phyloP scores from a whole-genome alignment of 371 early-diverging fungal species.

The Synchytrium microbalum region DNA sequence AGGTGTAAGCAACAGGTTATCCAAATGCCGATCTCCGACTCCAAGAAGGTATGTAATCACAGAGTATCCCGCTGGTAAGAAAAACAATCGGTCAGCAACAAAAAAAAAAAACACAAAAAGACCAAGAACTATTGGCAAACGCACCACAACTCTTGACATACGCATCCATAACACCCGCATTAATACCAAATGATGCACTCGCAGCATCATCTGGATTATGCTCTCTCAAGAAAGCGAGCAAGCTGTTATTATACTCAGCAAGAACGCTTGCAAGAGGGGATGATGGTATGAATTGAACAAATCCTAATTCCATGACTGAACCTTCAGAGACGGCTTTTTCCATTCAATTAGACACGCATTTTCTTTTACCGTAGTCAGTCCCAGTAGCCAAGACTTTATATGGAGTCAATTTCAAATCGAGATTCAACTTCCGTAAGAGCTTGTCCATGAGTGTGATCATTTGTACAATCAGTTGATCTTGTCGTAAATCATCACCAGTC shows the following conservation, averaged over 20 bases:
- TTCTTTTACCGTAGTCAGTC: conserved; percentile 59
- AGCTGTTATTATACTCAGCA: conserved; percentile 71
- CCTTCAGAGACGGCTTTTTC: too few species aligned
- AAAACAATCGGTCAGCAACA: not conserved
- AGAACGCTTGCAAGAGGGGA: conserved; percentile 81
- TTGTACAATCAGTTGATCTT: conserved; percentile 96
- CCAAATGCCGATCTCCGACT: conserved; percentile 98
- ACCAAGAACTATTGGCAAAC: conserved; percentile 7
- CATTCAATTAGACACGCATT: not conserved
- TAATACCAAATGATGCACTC: conserved; percentile 51
- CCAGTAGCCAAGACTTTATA: conserved; percentile 94
- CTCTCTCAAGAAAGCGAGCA: conserved; percentile 68
- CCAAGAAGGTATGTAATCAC: conserved; percentile 96
- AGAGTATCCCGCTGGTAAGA: conserved; percentile 81
- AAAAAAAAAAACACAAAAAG: not conserved
- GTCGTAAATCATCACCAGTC: conserved; percentile 91
- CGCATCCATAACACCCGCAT: conserved; percentile 81
- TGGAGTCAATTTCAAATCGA: conserved; percentile 85
- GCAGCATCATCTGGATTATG: conserved; percentile 35
- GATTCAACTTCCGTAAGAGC: conserved; percentile 82
- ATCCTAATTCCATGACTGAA: conserved; percentile 33
- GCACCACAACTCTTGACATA: conserved; percentile 89
- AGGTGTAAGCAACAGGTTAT: conserved; percentile 86
- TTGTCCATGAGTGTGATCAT: conserved; percentile 93
- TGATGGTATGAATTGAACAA: conserved; percentile 87